Base-by-base conservation (phyloP, 169 alveolate genomes). In the Plasmodium chabaudi region DNA sequence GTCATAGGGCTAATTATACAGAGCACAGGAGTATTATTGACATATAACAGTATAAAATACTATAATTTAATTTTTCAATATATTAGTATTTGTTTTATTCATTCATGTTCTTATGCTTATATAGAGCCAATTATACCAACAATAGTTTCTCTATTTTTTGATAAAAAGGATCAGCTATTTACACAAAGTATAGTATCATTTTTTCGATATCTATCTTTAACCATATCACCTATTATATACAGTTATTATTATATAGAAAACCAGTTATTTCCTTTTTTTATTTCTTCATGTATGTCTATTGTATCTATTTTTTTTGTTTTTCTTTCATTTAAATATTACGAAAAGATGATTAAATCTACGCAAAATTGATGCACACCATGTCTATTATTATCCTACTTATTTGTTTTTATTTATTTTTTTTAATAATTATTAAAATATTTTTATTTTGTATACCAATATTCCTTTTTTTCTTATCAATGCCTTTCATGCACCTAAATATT, bases 101-200 rank as follows among this genome's bases (percentile, higher is more conserved):
- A 86, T 86, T 86, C 91, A 4, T 86, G 91, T 51, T 86, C 91
- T 64, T 86, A 86, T 86, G 91, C 91, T 5, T 86, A 86, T 42
- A 86, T 86, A 34, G 91, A 86, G 25, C 91, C 91, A 27, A 70
- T 86, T 27, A 86, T 86, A n/a, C 91, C 91, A 42, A 86, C 91
- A n/a, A 86, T 86, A 7, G 56, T 86, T 44, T 86, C 91, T 46
- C 71, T 70, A 86, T 86, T 86, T 60, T 86, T 86, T 86, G 75
- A 59, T 53, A 86, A 86, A 47, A 86, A 70, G 15, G 91, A 86
- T 51, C 91, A 86, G 25, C 42, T 86, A 44, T 86, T 86, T 86
- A 69, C 87, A 9, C 91, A 86, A 86, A 86, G 91, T 63, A 69
- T 86, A 3, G 91, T 86, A n/a, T 86, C 91, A 34, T 86, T 86